These are phyloP conservation scores for Cardamine occulta DNA, from an alignment of 345 rosid genomes.

Conservation along the genomic window DNA sequence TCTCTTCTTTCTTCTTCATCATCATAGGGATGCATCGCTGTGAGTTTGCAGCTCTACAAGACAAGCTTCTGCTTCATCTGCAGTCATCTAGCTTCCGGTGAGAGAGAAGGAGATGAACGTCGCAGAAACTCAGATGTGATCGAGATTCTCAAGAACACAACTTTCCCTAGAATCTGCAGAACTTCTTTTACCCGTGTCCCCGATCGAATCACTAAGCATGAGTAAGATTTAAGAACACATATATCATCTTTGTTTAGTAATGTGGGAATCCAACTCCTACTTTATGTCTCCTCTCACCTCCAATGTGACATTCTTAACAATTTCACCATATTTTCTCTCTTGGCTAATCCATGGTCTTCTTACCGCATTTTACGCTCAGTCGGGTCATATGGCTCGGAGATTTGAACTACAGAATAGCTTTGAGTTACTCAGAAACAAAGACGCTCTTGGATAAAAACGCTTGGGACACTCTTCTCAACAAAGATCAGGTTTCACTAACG, in stretches of 20 bases:
- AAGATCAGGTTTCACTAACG: constrained; percentile 72
- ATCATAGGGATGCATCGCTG: constrained; percentile 91
- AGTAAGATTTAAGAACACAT: constrained; percentile 52
- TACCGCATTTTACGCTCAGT: constrained; percentile 41
- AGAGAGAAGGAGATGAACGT: constrained; percentile 92
- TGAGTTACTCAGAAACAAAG: constrained; percentile 77
- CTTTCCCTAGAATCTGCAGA: constrained; percentile 71
- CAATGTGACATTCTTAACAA: too few species aligned
- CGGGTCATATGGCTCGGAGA: constrained; percentile 94
- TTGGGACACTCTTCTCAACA: constrained; percentile 72
- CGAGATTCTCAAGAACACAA: constrained; percentile 86
- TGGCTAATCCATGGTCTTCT: not conserved
- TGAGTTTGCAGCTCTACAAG: constrained; percentile 80
- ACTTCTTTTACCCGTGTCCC: constrained; percentile 59
- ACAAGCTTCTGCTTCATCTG: constrained; percentile 89
- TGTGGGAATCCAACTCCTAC: too few species aligned
- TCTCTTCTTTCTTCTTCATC: not conserved
- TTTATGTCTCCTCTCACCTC: too few species aligned
- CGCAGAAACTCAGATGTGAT: constrained; percentile 81
- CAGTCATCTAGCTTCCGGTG: constrained; percentile 95
- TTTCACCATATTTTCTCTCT: not conserved
- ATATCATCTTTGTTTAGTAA: not conserved
- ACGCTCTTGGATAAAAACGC: constrained; percentile 59
- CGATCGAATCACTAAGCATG: constrained; percentile 69
- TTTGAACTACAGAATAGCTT: constrained; percentile 87